Evolutionary conservation across 2,329 filamentous ascomycete species (phyloP).

Genomic region (Alternaria angustiovoidea): DNA sequence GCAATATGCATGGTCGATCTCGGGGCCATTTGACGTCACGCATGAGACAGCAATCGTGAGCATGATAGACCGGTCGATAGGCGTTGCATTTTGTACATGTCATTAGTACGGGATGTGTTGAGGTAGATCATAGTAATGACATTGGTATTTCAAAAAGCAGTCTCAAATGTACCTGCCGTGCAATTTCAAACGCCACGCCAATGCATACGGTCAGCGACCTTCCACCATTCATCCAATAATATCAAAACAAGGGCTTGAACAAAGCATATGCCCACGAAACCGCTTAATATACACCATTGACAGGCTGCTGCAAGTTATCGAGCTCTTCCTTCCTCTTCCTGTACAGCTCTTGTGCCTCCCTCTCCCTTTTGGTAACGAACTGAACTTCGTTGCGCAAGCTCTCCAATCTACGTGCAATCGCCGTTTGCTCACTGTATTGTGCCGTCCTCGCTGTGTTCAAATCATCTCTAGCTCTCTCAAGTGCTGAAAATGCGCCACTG

Average conservation of each 20-base stretch:
- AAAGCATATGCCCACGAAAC: neutral
- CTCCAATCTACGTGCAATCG: conserved; percentile 75
- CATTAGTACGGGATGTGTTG: neutral
- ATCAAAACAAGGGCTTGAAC: neutral
- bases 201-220: conserved; percentile 10
- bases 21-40: neutral
- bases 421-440: conserved; percentile 80
- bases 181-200: conserved; percentile 17
- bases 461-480: conserved; percentile 76
- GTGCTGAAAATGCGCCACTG: conserved; percentile 73
- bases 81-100: neutral
- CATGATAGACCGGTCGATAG: neutral
- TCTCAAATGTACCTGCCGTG: conserved; percentile 7
- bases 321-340: conserved; percentile 80
- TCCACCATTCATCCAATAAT: neutral
- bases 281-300: conserved; percentile 49
- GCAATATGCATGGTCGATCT: neutral
- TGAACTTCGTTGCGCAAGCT: conserved; percentile 82
- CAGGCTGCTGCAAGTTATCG: conserved; percentile 60
- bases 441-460: conserved; percentile 78
- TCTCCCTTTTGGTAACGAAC: conserved; percentile 80
- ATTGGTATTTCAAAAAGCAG: conserved; percentile 1
- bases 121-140: conserved; percentile 1
- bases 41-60: neutral
- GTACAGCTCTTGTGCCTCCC: conserved; percentile 90